Base-by-base conservation (phyloP, 202 grass and related monocot genomes). In the Miscanthus sacchariflorus region DNA sequence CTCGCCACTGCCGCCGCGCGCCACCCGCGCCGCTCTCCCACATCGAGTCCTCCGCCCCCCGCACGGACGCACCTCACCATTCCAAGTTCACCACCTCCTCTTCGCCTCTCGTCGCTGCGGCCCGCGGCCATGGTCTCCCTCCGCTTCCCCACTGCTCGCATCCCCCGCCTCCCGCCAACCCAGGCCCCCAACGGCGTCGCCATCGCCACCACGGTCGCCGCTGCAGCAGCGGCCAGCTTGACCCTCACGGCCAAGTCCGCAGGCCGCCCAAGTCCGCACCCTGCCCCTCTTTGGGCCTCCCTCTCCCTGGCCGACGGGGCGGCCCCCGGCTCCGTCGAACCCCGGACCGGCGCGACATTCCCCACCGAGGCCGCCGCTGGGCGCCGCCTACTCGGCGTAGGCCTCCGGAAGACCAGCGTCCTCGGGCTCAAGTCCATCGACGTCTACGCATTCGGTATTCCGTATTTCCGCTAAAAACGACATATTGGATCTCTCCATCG, bases 401-500 rank as follows among this genome's bases (percentile, higher is more conserved):
- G 95, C 70, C 88, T 95, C 48, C 88, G 95, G 36, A 98, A 77
- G 86, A 90, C 86, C 64, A 94, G 27, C 83, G 45, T 95, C 46
- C 83, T 98, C 72, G 95, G 93, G n/a, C 86, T 98, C 86, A 98
- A 95, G 85, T 73, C 88, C 84, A 90, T 93, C 72, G 82, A 88
- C 84, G 87, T 90, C 77, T 93, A 93, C 27, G 88, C 91, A 0
- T 93, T 93, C 58, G 91, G 91, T 93, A 93, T 81, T 70, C 40
- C 18, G 18, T 6, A 56, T 56, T 56, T 56, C 52, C 66, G 6
- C 70, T 66, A 27, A 81, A 50, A 18, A 12, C 40, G 15, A 5
- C 66, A 42, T 10, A 21, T 71, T 79, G 61, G 64, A 30, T 78
- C 40, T 30, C 46, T 73, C 74, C 9, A 1, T 36, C 30, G 5